phyloP scores from a whole-genome alignment of 176 grass and related monocot genomes.

The Miscanthus lutarioriparius region DNA sequence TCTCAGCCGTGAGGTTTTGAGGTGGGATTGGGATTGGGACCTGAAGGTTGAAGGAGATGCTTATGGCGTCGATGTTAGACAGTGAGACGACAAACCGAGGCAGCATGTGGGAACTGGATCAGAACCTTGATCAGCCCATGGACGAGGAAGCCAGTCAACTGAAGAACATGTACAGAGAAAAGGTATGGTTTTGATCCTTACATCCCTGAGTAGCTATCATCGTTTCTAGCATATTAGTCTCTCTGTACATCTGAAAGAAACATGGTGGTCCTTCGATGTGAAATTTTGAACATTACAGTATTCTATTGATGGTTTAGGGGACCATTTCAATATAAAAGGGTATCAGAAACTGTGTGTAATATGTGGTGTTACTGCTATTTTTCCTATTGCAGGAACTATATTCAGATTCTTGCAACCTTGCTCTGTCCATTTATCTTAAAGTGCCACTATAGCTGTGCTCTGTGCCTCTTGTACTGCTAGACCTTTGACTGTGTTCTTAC shows the following conservation, averaged over 20 bases:
- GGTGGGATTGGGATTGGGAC: conserved; percentile 11
- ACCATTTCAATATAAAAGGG: conserved; percentile 18
- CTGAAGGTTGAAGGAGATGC: conserved; percentile 22
- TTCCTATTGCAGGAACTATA: conserved; percentile 4
- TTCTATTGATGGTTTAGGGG: background rate
- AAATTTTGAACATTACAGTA: background rate
- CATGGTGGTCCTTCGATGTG: background rate
- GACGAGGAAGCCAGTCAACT: conserved; percentile 69
- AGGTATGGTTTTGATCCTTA: conserved; percentile 48
- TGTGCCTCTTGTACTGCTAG: background rate
- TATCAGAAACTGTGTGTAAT: background rate
- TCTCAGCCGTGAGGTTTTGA: conserved; percentile 21
- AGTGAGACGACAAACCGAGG: conserved; percentile 54
- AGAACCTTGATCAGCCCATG: conserved; percentile 86
- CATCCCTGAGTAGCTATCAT: background rate
- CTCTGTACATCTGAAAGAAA: conserved; percentile 25
- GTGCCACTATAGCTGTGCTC: background rate
- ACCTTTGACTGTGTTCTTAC: background rate
- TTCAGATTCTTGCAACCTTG: background rate
- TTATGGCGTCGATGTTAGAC: conserved; percentile 56
- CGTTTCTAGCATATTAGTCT: background rate
- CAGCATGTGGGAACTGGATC: conserved; percentile 77
- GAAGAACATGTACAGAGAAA: conserved; percentile 79
- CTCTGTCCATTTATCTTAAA: background rate
- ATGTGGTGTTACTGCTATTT: conserved; percentile 24